Base-by-base conservation (phyloP, 169 alveolate genomes). In the Theileria sp. region DNA sequence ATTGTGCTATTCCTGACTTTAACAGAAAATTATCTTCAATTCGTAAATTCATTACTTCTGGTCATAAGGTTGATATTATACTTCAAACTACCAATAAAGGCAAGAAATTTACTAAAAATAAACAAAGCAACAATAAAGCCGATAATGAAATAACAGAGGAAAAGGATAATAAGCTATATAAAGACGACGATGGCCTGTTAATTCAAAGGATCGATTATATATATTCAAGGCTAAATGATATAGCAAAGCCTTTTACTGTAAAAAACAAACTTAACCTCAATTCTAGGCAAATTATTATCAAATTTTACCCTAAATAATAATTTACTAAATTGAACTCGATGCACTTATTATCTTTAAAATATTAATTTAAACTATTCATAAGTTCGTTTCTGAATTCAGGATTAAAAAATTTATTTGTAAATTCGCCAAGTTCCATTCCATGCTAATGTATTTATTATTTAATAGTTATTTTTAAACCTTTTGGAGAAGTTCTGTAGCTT, bases 241-340 rank as follows among this genome's bases (percentile, higher is more conserved):
- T 77, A 9, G 80, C 86, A 1, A 65, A 74, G 7, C 90, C 90
- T 10, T 76, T 67, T 61, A 84, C 90, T 21, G 36, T 84, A 36
- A 73, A 74, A 17, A 84, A 80, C 74, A 84, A 78, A 72, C 75
- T 78, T 15, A 76, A 71, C 67, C 25, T 49, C 0, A 77, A 71
- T 19, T 77, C 80, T 54, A 74, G 90, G 51, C 90, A 77, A 71
- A 34, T 84, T 30, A 23, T 70, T n/a, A 51, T 84, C 5, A 84
- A 84, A 66, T 84, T 84, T 58, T 84, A 80, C 79, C 90, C 90
- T 13, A 75, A 30, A 25, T n/a, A 62, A 68, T 72, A 68, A 61
- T 19, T 65, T 75, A 23, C 3, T 34, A 28, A 9, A 17, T 26
- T 75, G 36, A 3, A 44, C 0, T 44, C 12, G 8, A 8, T 10